phyloP scores from a whole-genome alignment of 768 basidiomycete species.

The Podaxis sp. region DNA sequence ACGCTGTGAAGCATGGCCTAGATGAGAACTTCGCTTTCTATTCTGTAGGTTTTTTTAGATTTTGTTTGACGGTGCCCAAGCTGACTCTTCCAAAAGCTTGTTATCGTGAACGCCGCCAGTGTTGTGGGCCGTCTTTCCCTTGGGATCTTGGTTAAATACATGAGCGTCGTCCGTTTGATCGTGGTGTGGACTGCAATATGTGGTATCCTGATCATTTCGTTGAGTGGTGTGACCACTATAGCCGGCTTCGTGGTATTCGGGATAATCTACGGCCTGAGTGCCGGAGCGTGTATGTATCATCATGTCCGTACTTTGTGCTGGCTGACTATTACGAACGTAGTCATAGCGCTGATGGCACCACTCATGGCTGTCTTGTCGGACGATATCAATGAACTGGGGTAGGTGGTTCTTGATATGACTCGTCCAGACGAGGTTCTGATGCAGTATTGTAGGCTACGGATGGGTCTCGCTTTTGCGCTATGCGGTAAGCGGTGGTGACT shows the following conservation, averaged over 20 bases:
- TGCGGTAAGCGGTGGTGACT: slow-evolving; percentile 9
- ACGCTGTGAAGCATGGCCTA: slow-evolving; percentile 27
- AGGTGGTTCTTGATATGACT: neutral
- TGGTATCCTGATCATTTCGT: slow-evolving; percentile 26
- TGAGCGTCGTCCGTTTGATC: slow-evolving; percentile 16
- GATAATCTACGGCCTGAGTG: slow-evolving; percentile 35
- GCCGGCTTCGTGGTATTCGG: slow-evolving; percentile 30
- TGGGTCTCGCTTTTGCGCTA: slow-evolving; percentile 15
- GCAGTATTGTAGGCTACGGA: slow-evolving; percentile 7
- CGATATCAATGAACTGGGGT: slow-evolving; percentile 12
- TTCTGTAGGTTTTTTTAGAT: slow-evolving; percentile 22
- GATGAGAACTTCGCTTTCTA: slow-evolving; percentile 34
- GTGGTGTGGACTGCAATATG: slow-evolving; percentile 11
- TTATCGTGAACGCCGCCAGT: slow-evolving; percentile 18
- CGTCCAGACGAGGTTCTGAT: neutral
- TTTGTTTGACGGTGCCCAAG: neutral
- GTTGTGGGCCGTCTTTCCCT: slow-evolving; percentile 19
- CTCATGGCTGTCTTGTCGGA: slow-evolving; percentile 8
- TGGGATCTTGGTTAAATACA: slow-evolving; percentile 10
- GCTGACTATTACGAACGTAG: slow-evolving; percentile 1
- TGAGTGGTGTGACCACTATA: slow-evolving; percentile 27
- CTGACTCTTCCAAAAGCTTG: slow-evolving; percentile 13
- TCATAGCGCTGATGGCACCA: slow-evolving; percentile 13
- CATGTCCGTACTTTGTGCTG: neutral
- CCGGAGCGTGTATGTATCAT: slow-evolving; percentile 15